Base-by-base conservation (phyloP, 768 basidiomycete species). In the Pisolithus albus region DNA sequence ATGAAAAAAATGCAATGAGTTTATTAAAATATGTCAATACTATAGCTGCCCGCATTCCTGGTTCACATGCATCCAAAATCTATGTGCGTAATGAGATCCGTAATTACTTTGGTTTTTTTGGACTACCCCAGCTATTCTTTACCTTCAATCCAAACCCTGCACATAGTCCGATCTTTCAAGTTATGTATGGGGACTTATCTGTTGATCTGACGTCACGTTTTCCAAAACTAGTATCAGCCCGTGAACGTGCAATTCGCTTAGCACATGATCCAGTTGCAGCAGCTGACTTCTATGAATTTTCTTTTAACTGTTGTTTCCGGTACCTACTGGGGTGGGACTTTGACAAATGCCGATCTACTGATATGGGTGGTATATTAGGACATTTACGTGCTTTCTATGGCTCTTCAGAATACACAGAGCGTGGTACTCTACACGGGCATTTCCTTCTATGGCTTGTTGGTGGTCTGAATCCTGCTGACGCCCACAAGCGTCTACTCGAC, bases 231-330 rank as follows among this genome's bases (percentile, higher is more conserved):
- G 50, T 51, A 0, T 5, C 47, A 11, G 39, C 59, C 4, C 38
- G 8, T 36, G 50, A 56, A 18, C 52, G 64, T 5, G 66, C 68
- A 1, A 15, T 61, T 0, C 36, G 60, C 0, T 21, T 71, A 0
- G 67, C 69, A 0, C 46, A 59, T 11, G 69, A 71, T 54, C 69
- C 70, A 40, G 67, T 70, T 15, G 62, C 67, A 2, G 70, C 65
- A 16, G 64, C 64, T 1, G 61, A 71, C 9, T 70, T 70, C 46
- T 71, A 62, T 56, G 56, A 66, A 4, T 67, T 65, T 49, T 43
- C 41, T 53, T 54, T 68, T 4, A 4, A 26, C 0, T 52, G 50
- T 13, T 53, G 67, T 19, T 67, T 72, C 42, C 24, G 59, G 18
- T 53, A 61, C 56, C 46, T 65, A 3, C 51, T 64, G 30, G 64